Percentiles rank a stretch among this genome's conserved stretches.
phyloP scores from a whole-genome alignment of 352 stramenopile species.

The Peronospora belbahrii region DNA sequence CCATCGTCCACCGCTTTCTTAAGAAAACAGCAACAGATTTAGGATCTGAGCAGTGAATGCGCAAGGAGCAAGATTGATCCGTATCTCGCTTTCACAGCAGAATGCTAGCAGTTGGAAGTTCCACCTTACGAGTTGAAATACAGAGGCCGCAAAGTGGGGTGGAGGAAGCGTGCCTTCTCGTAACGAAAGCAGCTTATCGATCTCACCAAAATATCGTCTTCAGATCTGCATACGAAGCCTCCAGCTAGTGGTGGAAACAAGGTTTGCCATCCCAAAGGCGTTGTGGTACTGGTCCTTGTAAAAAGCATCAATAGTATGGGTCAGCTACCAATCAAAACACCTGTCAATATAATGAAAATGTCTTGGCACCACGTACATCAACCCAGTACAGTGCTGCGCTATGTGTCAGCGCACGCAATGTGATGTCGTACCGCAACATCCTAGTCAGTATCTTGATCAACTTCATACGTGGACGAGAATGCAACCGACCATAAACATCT shows the following conservation, averaged over 20 bases:
- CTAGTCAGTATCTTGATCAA: conserved; percentile 29
- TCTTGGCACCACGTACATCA: conserved; percentile 26
- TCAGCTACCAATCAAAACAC: background rate
- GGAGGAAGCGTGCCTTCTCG: conserved; percentile 48
- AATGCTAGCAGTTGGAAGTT: conserved; percentile 12
- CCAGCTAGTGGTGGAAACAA: background rate
- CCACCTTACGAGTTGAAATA: conserved; percentile 14
- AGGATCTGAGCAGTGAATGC: background rate
- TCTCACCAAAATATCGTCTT: conserved; percentile 74
- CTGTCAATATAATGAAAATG: background rate
- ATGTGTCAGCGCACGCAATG: conserved; percentile 57
- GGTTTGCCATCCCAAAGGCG: conserved; percentile 40
- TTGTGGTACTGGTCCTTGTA: conserved; percentile 44
- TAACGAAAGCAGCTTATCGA: conserved; percentile 47
- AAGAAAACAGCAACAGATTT: conserved; percentile 2
- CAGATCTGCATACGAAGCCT: conserved; percentile 34
- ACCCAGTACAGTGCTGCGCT: conserved; percentile 62
- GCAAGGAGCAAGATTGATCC: background rate
- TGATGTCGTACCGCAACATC: conserved; percentile 53
- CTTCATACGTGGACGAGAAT: background rate
- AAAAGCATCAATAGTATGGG: background rate
- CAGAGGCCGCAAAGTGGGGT: conserved; percentile 32
- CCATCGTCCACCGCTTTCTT: conserved; percentile 15
- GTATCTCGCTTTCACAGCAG: conserved; percentile 18
- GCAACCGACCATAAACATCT: background rate